Evolutionary conservation across 805 yeast species (phyloP), one percentile per base, ranked within the genome.

Genomic region (Metschnikowia continentalis): DNA sequence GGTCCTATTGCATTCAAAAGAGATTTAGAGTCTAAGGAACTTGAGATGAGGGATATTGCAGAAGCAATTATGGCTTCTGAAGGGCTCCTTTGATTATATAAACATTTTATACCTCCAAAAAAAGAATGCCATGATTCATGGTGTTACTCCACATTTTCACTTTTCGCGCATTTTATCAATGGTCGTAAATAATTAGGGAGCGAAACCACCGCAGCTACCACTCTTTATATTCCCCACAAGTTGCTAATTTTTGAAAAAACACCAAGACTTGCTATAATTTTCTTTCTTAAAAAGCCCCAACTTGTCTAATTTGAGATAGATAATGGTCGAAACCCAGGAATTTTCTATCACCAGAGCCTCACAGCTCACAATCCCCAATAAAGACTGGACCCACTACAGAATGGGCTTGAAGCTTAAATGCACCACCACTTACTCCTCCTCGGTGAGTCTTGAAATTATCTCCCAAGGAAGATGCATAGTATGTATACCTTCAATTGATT

Each of bases 301-400:
- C 4, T 11, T 13, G 22, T 20, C 40, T 8, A 22, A 32, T 15
- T 3, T 7, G 5, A 32, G 2, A 19, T 14, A 7, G 10, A n/a
- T 4, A 17, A 52, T 57, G 60, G 55, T 51, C 0, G 60, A 57
- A 36, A 43, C 53, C 2, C 48, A 51, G 2, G 61, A 58, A 32
- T 57, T 58, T 20, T 47, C 56, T 8, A 57, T 58, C 36, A 48
- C 54, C n/a, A 48, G 56, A 39, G 61, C 61, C 10, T 55, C 59
- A 2, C 60, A 55, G 50, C 55, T 58, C 44, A 57, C 61, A 3
- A 48, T 50, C 35, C 61, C 61, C 14, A 58, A 58, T 22, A 50
- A 49, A 20, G 61, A 58, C 38, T 58, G 61, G 61, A 57, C 60
- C 7, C 61, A 58, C 36, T 58, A 57, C 37, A 57, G 61, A 35